A percentile compares a stretch with the other conserved stretches of the same genome.
phyloP scores from a whole-genome alignment of 352 stramenopile species.

The Phytophthora parvispora region DNA sequence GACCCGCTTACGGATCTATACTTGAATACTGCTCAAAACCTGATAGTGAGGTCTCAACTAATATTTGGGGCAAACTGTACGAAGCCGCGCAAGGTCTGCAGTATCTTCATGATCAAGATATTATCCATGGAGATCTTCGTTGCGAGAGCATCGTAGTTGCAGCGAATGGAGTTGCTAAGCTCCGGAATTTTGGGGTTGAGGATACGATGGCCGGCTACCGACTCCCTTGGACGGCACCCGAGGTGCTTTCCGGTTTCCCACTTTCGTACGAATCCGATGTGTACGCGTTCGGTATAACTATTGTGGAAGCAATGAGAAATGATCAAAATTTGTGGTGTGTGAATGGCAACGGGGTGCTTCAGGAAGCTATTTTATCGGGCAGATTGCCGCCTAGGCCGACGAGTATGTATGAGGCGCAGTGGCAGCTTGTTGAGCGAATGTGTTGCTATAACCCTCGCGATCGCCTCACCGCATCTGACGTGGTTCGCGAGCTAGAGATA shows the following conservation, averaged over 20 bases:
- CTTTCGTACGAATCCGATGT: conserved; percentile 14
- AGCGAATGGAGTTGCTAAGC: conserved; percentile 14
- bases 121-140: conserved; percentile 22
- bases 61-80: conserved; percentile 21
- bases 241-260: conserved; percentile 9
- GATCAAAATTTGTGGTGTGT: no score
- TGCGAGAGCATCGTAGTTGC: conserved; percentile 21
- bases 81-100: conserved; percentile 31
- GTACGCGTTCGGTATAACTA: not conserved
- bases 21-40: not conserved
- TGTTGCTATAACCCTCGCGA: not conserved
- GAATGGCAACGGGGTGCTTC: no score
- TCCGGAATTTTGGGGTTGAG: conserved; percentile 11
- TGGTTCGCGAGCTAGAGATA: conserved; percentile 11
- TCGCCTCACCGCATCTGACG: conserved; percentile 1
- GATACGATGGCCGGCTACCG: no score
- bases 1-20: not conserved
- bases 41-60: not conserved
- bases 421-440: conserved; percentile 6
- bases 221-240: no score
- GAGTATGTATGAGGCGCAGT: no score
- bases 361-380: conserved; percentile 3
- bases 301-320: conserved; percentile 14
- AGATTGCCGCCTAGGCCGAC: conserved; percentile 1
- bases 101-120: conserved; percentile 31